phyloP scores from a whole-genome alignment of 2,329 filamentous ascomycete genomes.

The Raffaelea arxii region DNA sequence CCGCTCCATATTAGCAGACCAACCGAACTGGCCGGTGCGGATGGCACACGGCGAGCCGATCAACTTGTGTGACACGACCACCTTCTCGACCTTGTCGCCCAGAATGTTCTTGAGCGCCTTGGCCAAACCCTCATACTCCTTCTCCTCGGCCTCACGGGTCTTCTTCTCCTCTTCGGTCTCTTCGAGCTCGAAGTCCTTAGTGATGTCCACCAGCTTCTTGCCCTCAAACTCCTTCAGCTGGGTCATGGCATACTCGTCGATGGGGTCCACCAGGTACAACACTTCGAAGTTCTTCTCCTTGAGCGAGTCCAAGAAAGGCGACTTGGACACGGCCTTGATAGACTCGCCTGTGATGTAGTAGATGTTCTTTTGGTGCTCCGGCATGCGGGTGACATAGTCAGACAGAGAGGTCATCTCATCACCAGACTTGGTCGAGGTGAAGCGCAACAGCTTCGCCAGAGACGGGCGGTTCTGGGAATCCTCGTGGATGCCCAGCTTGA shows the following conservation, averaged over 20 bases:
- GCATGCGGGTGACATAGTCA: conserved; percentile 99
- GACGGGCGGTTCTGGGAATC: conserved; percentile 90
- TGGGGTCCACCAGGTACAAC: conserved; percentile 97
- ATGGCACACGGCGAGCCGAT: conserved; percentile 92
- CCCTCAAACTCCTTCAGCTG: conserved; percentile 99
- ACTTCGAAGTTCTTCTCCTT: conserved; percentile 99
- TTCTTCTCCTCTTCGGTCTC: conserved; percentile 99
- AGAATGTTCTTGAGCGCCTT: conserved; percentile 99
- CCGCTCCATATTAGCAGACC: conserved; percentile 99
- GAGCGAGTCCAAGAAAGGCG: conserved; percentile 96
- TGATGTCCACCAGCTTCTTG: conserved; percentile 99
- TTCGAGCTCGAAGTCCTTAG: conserved; percentile 99
- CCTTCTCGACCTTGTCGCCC: conserved; percentile 99
- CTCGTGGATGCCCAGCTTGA: conserved; percentile 99
- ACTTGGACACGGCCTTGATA: conserved; percentile 95
- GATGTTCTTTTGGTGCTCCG: conserved; percentile 99
- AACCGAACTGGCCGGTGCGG: conserved; percentile 98
- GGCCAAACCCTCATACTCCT: conserved; percentile 89
- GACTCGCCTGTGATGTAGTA: conserved; percentile 99
- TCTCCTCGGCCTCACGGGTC: conserved; percentile 89
- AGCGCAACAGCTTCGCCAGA: conserved; percentile 97
- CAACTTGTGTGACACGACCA: conserved; percentile 97
- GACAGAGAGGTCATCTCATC: conserved; percentile 89
- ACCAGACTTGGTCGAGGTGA: conserved; percentile 97
- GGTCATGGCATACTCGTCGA: conserved; percentile 99